Conservation (phyloP, 495 filamentous ascomycete genomes). For the Neurospora sp. region DNA sequence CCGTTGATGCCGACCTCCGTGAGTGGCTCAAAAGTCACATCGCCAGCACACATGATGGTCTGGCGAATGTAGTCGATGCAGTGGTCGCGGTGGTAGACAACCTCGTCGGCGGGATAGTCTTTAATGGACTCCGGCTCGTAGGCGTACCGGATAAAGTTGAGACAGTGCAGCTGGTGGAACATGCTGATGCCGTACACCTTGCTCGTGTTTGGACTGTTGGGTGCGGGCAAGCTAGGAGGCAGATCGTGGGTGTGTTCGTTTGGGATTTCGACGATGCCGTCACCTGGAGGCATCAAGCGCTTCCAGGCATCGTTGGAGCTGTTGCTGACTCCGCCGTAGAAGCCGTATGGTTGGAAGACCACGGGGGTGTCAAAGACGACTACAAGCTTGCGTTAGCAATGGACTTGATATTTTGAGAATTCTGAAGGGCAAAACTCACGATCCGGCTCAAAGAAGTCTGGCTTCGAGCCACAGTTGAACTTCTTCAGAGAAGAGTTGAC, state of each 20-base stretch:
- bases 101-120: not conserved
- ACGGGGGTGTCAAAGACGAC: constrained; percentile 1
- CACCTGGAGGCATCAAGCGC: not conserved
- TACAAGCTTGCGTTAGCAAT: not conserved
- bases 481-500: not conserved
- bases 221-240: not conserved
- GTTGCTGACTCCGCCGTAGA: not conserved
- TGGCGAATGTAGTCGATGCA: constrained; percentile 24
- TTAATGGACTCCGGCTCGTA: constrained; percentile 1
- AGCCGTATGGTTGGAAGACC: constrained; percentile 1
- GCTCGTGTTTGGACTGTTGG: not conserved
- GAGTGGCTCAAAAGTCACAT: constrained; percentile 12
- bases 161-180: not conserved
- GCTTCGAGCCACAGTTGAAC: not conserved
- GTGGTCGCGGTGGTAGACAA: constrained; percentile 13
- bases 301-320: constrained; percentile 4
- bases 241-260: not conserved
- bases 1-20: not conserved
- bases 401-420: not conserved
- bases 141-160: constrained; percentile 1
- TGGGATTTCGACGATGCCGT: constrained; percentile 4
- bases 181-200: constrained; percentile 3
- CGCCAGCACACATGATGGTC: constrained; percentile 22
- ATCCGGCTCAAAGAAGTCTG: constrained; percentile 1
- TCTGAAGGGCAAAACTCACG: not conserved